Evolutionary conservation across 306 rosid genomes (phyloP), one percentile per base, ranked within the genome.

Genomic region (Luffa aegyptiaca): DNA sequence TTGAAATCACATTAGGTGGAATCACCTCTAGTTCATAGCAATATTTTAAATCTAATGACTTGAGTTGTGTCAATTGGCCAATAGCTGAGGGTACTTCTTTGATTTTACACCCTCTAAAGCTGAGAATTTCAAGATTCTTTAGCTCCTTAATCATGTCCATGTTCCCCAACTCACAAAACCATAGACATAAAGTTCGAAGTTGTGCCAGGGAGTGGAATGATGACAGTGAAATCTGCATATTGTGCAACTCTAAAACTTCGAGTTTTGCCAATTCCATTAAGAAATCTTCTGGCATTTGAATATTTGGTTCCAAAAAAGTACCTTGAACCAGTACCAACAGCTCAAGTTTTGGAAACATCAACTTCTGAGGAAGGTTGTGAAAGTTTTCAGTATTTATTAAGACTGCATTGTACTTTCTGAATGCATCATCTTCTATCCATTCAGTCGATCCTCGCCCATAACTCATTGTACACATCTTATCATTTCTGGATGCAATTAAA

Each of bases 101-200:
- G 49, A 80, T 37, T 5, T 11, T 6, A 51, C 76, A 79, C 52
- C 51, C 14, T 13, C 49, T 48, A 18, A 79, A 55, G 64, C 57
- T 53, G 31, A 79, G 82, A n/a, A 79, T 35, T 79, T 65, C 73
- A 10, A 79, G 57, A 3, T 35, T 51, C 64, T 35, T 64, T n/a
- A 79, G 76, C 49, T 79, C 76, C 37, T 72, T 73, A 36, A 79
- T 66, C 37, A 65, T 33, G 36, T 53, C 51, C 31, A 21, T 9
- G 18, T 79, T 58, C 37, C 16, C 45, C 46, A 49, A 46, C 46
- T 10, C 36, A 37, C 76, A 49, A 13, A 11, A 12, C 12, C 48
- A 8, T 45, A 79, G 41, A 79, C 51, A 16, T 55, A 79, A 79
- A 31, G 56, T 39, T 35, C 51, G 82, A 37, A 79, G 77, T n/a